Evolutionary conservation across 441 rosid species (phyloP).

Genomic region (Pelargonium citronellum): DNA sequence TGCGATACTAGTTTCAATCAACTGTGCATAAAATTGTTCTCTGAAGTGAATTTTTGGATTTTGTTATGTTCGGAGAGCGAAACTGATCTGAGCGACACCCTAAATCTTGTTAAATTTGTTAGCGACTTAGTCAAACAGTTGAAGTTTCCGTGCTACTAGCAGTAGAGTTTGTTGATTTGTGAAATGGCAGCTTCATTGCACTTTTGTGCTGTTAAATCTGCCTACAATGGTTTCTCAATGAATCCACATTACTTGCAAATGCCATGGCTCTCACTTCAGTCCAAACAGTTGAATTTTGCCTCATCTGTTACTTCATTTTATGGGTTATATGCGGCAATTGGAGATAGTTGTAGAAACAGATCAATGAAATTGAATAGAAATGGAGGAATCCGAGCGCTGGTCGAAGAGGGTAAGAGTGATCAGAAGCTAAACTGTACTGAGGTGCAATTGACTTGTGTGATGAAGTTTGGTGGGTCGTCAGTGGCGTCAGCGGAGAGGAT

Average conservation of each 20-base stretch:
- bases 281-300: neutral
- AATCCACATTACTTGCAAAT: neutral
- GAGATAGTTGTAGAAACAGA: neutral
- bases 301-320: neutral
- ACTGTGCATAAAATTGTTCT: neutral
- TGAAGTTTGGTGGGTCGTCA: slow-evolving; percentile 21
- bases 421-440: neutral
- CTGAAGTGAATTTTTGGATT: neutral
- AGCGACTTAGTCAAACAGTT: neutral
- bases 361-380: neutral
- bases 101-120: neutral
- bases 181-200: neutral
- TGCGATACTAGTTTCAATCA: neutral
- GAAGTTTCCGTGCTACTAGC: neutral
- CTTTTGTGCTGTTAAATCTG: neutral
- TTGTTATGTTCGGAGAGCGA: neutral
- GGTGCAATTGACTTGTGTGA: slow-evolving; percentile 19
- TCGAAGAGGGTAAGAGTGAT: neutral
- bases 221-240: neutral
- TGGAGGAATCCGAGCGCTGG: neutral
- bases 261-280: slow-evolving; percentile 4
- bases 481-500: slow-evolving; percentile 16
- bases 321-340: neutral
- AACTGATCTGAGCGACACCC: neutral
- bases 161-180: neutral